Base-by-base conservation (phyloP, 352 stramenopile genomes). In the Hyphochytrium catenoides region DNA sequence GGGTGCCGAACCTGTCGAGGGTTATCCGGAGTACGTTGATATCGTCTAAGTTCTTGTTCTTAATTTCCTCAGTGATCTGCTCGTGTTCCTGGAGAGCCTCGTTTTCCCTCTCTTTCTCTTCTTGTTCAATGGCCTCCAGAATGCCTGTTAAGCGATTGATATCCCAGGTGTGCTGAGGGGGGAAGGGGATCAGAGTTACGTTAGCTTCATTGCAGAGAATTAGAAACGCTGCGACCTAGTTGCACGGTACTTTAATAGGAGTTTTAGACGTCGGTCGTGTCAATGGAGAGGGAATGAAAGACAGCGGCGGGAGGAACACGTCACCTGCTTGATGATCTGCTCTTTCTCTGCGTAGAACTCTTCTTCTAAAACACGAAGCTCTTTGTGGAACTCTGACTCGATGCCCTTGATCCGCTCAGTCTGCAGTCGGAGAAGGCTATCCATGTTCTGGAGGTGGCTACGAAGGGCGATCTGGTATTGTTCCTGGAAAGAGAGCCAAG, bases 1-100 rank as follows among this genome's bases (percentile, higher is more conserved):
- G n/a, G 16, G 21, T 16, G 14, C 21, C 15, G 17, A 33, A 47
- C 43, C 61, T 84, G 48, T 95, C 81, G 1, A 95, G 54, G 5
- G 69, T 84, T 34, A 89, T 88, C 14, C 76, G 57, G 18, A 95
- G 47, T 16, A 88, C 70, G 47, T 94, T 91, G 23, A 94, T 91
- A 34, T 94, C 66, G 42, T 95, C 84, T 12, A 91, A 42, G 55
- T 93, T 92, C 39, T 85, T 86, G 56, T 91, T 93, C 43, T 74
- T 65, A 38, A 94, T 89, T 44, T 93, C 81, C 41, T 93, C 78
- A 8, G 74, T 62, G 3, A 85, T 50, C 41, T 89, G 74, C 29
- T 93, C 78, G 48, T 79, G 66, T 36, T 79, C 62, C 29, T 78
- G 62, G 9, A 57, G 50, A 0, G 66, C 59, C 26, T 84, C 69